Percentiles rank a stretch among this genome's conserved stretches.
Conservation (phyloP, 1,139 yeast genomes). For the Debaryomyces udenii region DNA sequence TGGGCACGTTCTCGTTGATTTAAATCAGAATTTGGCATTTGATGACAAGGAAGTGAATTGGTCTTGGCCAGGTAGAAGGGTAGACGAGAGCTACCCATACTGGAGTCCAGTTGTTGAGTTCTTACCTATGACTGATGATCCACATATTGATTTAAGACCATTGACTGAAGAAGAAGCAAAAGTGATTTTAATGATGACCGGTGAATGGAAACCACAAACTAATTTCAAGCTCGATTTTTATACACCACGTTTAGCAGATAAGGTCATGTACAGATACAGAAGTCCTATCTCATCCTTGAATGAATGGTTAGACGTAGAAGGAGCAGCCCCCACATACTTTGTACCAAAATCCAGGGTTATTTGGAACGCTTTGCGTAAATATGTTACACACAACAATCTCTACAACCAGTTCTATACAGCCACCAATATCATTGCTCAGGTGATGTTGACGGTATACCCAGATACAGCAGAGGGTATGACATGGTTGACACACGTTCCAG, state of each 20-base stretch:
- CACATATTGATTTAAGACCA: slow-evolving; percentile 4
- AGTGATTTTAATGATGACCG: slow-evolving; percentile 4
- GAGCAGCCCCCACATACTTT: slow-evolving; percentile 1
- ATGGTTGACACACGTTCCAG: slow-evolving; percentile 4
- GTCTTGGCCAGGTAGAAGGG: slow-evolving; percentile 5
- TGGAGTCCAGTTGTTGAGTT: slow-evolving; percentile 3
- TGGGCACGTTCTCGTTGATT: slow-evolving; percentile 6
- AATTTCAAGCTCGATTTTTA: slow-evolving; percentile 3
- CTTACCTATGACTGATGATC: slow-evolving; percentile 1
- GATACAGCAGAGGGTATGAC: slow-evolving; percentile 7
- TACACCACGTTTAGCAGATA: slow-evolving; percentile 3
- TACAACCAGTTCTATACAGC: slow-evolving; percentile 5
- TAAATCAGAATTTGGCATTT: neutral
- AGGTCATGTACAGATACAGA: slow-evolving; percentile 4
- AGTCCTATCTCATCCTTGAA: slow-evolving; percentile 5
- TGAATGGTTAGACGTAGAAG: slow-evolving; percentile 4
- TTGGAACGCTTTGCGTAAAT: slow-evolving; percentile 3
- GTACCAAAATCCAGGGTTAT: slow-evolving; percentile 3
- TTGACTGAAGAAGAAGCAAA: slow-evolving; percentile 3
- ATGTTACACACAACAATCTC: slow-evolving; percentile 2
- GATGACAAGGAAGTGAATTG: slow-evolving; percentile 1
- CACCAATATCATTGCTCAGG: slow-evolving; percentile 1
- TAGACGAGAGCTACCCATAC: slow-evolving; percentile 4
- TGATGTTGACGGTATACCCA: slow-evolving; percentile 3
- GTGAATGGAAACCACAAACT: slow-evolving; percentile 6